These are phyloP conservation scores for Clarireedia homoeocarpa DNA, from an alignment of 2,329 filamentous ascomycete genomes.

Conservation along the genomic window DNA sequence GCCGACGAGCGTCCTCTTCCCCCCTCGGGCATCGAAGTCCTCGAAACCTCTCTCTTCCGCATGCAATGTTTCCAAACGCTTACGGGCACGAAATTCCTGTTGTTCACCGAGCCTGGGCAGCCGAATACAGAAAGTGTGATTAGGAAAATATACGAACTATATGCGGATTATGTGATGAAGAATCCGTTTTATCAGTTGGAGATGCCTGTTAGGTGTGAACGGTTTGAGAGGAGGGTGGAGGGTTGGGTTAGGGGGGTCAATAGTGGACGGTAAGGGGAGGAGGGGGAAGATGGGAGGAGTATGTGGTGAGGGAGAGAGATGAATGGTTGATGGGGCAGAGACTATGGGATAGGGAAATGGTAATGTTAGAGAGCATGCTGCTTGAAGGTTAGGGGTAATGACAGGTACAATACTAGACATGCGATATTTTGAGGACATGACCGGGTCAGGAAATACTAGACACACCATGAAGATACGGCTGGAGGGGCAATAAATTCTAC, in stretches of 20 bases:
- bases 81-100: conserved; percentile 89
- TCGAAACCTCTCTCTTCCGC: conserved; percentile 91
- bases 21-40: conserved; percentile 76
- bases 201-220: conserved; percentile 93
- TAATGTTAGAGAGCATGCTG: too few species aligned
- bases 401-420: background rate
- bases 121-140: conserved; percentile 81
- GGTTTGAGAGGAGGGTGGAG: conserved; percentile 80
- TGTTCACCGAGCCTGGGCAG: conserved; percentile 72
- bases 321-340: background rate
- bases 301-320: background rate
- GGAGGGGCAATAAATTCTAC: background rate
- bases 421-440: too few species aligned
- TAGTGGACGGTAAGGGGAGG: conserved; percentile 31
- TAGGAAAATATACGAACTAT: conserved; percentile 83
- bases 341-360: background rate
- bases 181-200: conserved; percentile 98
- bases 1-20: conserved; percentile 45
- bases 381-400: background rate
- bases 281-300: background rate
- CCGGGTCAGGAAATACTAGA: too few species aligned
- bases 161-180: conserved; percentile 98
- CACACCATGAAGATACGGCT: background rate
- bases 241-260: conserved; percentile 72
- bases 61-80: conserved; percentile 93